Conservation (phyloP, 2,329 filamentous ascomycete genomes). For the Curvularia hawaiiensis region DNA sequence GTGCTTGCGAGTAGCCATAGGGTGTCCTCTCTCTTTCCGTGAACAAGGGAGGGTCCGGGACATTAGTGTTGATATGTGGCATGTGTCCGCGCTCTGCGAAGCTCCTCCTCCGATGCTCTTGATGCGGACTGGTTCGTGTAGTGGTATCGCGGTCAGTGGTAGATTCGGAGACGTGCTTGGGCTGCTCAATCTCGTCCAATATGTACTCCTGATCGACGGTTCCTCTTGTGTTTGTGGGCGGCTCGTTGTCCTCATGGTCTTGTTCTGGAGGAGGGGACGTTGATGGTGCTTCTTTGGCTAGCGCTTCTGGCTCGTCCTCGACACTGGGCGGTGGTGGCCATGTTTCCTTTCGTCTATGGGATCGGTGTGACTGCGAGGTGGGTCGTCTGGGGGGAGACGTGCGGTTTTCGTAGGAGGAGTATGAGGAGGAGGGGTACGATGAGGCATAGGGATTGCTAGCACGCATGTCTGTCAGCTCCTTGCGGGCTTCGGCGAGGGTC, state of each 20-base stretch:
- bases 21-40: slow-evolving; percentile 51
- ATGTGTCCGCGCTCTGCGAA: slow-evolving; percentile 44
- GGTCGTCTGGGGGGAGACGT: slow-evolving; percentile 25
- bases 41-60: slow-evolving; percentile 48
- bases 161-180: slow-evolving; percentile 58
- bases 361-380: slow-evolving; percentile 26
- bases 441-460: slow-evolving; percentile 26
- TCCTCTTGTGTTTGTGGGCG: slow-evolving; percentile 67
- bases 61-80: slow-evolving; percentile 43
- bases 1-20: slow-evolving; percentile 51
- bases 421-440: slow-evolving; percentile 30
- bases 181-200: slow-evolving; percentile 63
- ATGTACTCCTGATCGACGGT: slow-evolving; percentile 71
- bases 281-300: slow-evolving; percentile 64
- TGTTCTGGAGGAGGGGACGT: slow-evolving; percentile 31
- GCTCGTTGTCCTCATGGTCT: slow-evolving; percentile 51
- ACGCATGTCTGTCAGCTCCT: slow-evolving; percentile 32
- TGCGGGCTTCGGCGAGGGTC: slow-evolving; percentile 23
- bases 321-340: slow-evolving; percentile 68
- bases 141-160: slow-evolving; percentile 15
- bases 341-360: slow-evolving; percentile 26
- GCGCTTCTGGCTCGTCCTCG: slow-evolving; percentile 69
- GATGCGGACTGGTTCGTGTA: slow-evolving; percentile 4
- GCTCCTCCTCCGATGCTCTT: slow-evolving; percentile 36
- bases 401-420: slow-evolving; percentile 41